Percentiles rank a stretch among this genome's conserved stretches.
Conservation (phyloP, 345 rosid genomes). For the Aquilaria malaccensis region DNA sequence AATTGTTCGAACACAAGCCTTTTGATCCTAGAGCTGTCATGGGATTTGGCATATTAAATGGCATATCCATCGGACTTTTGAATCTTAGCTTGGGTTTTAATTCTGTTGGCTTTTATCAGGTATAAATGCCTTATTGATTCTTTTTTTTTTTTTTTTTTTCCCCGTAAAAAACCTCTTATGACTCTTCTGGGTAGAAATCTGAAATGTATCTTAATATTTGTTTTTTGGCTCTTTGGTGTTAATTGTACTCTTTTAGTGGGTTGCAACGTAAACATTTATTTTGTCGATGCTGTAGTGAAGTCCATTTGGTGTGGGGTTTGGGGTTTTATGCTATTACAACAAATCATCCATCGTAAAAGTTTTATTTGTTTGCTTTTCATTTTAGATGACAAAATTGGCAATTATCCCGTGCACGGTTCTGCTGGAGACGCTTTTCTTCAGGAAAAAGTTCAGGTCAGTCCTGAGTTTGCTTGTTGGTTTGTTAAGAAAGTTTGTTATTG, state of each 20-base stretch:
- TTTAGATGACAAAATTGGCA: conserved; percentile 98
- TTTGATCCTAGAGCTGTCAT: conserved; percentile 98
- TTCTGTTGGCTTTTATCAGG: conserved; percentile 99
- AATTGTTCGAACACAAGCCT: conserved; percentile 98
- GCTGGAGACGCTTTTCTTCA: conserved; percentile 96
- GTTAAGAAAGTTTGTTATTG: not conserved
- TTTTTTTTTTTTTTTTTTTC: conserved; percentile 5
- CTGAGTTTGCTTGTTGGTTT: conserved; percentile 9
- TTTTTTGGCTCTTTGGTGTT: not conserved
- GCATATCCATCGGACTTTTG: conserved; percentile 91
- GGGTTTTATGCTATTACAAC: not conserved
- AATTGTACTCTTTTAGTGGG: not conserved
- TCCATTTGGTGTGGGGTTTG: not conserved
- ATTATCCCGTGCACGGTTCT: conserved; percentile 98
- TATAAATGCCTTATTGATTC: conserved; percentile 22
- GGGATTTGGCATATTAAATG: conserved; percentile 99
- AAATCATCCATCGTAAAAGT: no score
- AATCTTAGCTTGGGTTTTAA: conserved; percentile 99
- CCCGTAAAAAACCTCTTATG: no score
- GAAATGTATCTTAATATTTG: conserved; percentile 2
- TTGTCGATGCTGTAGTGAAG: no score
- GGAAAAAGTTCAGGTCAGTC: conserved; percentile 87
- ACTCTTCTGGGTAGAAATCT: not conserved
- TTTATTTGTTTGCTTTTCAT: conserved; percentile 3
- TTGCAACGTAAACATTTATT: not conserved